Percentiles rank a stretch among this genome's conserved stretches.
Evolutionary conservation across 1,139 yeast species (phyloP).

Genomic region (Hansenula sp.): DNA sequence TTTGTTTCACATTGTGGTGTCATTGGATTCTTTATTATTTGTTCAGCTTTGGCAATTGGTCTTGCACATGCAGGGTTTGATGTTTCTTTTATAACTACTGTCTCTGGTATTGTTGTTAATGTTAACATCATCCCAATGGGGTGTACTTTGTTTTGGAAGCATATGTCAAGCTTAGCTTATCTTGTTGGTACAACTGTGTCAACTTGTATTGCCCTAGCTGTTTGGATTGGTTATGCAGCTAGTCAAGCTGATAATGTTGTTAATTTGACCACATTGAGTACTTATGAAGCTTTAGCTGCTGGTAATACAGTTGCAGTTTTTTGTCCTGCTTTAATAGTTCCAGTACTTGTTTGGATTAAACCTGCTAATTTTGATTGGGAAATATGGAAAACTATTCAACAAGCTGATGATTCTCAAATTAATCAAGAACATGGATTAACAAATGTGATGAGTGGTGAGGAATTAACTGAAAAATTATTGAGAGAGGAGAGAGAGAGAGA

Average conservation of each 20-base stretch:
- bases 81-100: constrained; percentile 33
- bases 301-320: constrained; percentile 30
- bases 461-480: constrained; percentile 24
- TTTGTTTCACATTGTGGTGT: constrained; percentile 25
- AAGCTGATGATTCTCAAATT: constrained; percentile 22
- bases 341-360: constrained; percentile 27
- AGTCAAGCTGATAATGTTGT: constrained; percentile 18
- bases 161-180: constrained; percentile 13
- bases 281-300: constrained; percentile 29
- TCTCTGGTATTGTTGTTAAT: constrained; percentile 31
- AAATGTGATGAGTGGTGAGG: constrained; percentile 27
- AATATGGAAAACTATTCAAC: constrained; percentile 20
- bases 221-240: constrained; percentile 29
- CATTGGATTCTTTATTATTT: constrained; percentile 25
- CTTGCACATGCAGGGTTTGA: constrained; percentile 27
- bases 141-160: constrained; percentile 31
- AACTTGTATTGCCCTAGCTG: constrained; percentile 25
- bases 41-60: constrained; percentile 29
- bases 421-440: constrained; percentile 24
- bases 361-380: constrained; percentile 33
- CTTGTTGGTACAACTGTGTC: constrained; percentile 5
- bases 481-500: constrained; percentile 19
- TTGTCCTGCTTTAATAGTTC: constrained; percentile 23
- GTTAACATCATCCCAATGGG: constrained; percentile 33
- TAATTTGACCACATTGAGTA: constrained; percentile 23